Evolutionary conservation across 2,329 filamentous ascomycete genomes (phyloP).

Genomic region (Fusarium transvaalense): DNA sequence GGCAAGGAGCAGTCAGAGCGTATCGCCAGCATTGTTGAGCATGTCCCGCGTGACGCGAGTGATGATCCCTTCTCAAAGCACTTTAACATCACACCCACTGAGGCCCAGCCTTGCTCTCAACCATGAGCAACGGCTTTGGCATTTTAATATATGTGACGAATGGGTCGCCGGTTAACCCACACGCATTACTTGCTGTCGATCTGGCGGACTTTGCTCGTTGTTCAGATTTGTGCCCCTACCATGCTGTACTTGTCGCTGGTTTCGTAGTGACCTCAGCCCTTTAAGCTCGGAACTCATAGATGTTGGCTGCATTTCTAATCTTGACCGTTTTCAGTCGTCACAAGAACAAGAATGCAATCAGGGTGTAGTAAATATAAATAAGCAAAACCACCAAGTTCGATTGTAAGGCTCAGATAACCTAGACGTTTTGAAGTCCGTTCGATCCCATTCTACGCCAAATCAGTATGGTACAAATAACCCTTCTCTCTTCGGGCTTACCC

Average conservation of each 20-base stretch:
- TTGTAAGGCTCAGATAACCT: constrained; percentile 13
- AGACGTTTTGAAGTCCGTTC: constrained; percentile 28
- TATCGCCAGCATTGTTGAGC: constrained; percentile 66
- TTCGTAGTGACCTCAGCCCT: neutral
- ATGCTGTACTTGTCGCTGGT: neutral
- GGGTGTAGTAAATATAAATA: neutral
- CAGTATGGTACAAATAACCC: constrained; percentile 50
- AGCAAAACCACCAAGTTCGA: constrained; percentile 11
- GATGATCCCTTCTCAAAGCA: constrained; percentile 50
- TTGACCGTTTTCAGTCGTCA: neutral
- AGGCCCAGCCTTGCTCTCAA: constrained; percentile 36
- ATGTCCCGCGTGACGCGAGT: constrained; percentile 53
- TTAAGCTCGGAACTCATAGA: neutral
- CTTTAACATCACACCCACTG: constrained; percentile 44
- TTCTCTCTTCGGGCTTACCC: constrained; percentile 33
- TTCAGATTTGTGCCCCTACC: neutral
- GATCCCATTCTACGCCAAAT: constrained; percentile 47
- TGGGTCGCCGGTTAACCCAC: neutral
- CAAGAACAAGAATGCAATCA: neutral
- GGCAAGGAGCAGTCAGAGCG: constrained; percentile 60
- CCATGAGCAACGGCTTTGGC: neutral
- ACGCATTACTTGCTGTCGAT: neutral
- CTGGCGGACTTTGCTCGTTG: too few species aligned
- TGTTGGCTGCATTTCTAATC: neutral
- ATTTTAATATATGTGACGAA: neutral